Conservation (phyloP, 2,329 filamentous ascomycete species). For the Claviceps fusiformis region DNA sequence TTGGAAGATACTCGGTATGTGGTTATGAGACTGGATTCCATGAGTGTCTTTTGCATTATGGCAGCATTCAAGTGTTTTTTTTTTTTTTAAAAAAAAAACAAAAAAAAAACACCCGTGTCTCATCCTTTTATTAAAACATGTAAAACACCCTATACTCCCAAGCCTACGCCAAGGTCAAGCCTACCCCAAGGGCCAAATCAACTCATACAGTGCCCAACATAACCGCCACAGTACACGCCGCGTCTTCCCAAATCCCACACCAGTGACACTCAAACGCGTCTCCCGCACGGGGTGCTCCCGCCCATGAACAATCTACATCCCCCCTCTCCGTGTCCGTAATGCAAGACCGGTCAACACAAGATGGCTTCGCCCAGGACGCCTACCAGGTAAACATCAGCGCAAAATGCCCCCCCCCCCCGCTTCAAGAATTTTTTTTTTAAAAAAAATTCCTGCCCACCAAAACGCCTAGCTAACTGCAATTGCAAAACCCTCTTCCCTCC, state of each 20-base stretch:
- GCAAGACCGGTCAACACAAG: constrained; percentile 9
- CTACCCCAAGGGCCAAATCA: background rate
- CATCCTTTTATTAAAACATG: too few relatives aligned
- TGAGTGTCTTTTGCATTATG: too few relatives aligned
- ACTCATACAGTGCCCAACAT: background rate
- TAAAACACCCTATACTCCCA: background rate
- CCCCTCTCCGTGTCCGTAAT: constrained; percentile 7
- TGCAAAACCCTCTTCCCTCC: too few relatives aligned
- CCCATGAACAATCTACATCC: background rate
- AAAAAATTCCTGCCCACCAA: background rate
- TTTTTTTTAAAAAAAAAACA: too few relatives aligned
- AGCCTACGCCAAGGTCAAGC: background rate
- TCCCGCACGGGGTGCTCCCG: background rate
- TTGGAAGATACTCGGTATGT: too few relatives aligned
- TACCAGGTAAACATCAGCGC: constrained; percentile 24
- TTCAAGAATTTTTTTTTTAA: too few relatives aligned
- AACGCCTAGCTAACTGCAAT: background rate
- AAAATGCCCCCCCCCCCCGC: background rate
- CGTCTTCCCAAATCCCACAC: background rate
- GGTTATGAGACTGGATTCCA: too few relatives aligned
- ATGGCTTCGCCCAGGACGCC: constrained; percentile 26
- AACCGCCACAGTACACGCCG: background rate
- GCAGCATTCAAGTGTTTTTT: too few relatives aligned
- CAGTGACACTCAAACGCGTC: constrained; percentile 1
- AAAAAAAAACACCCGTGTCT: too few relatives aligned